phyloP scores from a whole-genome alignment of 2,329 filamentous ascomycete species.

The Aspergillus amoenus region DNA sequence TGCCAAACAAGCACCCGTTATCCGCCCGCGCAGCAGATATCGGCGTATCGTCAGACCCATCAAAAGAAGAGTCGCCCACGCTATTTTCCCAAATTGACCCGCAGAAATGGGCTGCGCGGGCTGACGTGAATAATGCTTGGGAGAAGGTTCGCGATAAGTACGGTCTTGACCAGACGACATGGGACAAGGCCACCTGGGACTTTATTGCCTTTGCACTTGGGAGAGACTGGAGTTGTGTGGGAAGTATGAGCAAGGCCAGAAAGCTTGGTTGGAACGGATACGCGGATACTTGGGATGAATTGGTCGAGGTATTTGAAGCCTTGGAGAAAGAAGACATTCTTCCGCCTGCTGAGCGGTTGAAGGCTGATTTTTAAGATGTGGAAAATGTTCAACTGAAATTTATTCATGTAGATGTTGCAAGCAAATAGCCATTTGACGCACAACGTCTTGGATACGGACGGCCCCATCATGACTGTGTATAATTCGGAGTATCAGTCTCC shows the following conservation, averaged over 20 bases:
- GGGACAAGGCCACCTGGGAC: slow-evolving; percentile 47
- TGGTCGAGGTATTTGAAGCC: slow-evolving; percentile 36
- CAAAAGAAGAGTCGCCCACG: neutral
- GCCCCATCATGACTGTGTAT: too few relatives aligned
- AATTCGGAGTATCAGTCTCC: too few relatives aligned
- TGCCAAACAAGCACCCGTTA: slow-evolving; percentile 24
- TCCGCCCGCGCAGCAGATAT: slow-evolving; percentile 19
- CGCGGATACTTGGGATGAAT: slow-evolving; percentile 39
- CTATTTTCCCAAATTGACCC: slow-evolving; percentile 37
- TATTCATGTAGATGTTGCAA: too few relatives aligned
- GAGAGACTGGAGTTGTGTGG: slow-evolving; percentile 29
- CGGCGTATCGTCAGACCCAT: slow-evolving; percentile 18
- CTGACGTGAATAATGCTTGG: slow-evolving; percentile 41
- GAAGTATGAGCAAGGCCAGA: slow-evolving; percentile 47
- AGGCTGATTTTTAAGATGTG: slow-evolving; percentile 8
- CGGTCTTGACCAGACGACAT: slow-evolving; percentile 38
- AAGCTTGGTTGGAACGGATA: slow-evolving; percentile 47
- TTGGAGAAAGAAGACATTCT: slow-evolving; percentile 27
- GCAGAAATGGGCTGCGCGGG: slow-evolving; percentile 41
- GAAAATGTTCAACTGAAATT: too few relatives aligned
- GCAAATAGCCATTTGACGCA: too few relatives aligned
- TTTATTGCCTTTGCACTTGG: slow-evolving; percentile 47
- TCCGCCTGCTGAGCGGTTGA: slow-evolving; percentile 18
- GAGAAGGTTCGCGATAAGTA: slow-evolving; percentile 33
- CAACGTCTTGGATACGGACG: too few relatives aligned